Conservation (phyloP, 2,329 filamentous ascomycete species). For the Aureobasidium mangrovei region DNA sequence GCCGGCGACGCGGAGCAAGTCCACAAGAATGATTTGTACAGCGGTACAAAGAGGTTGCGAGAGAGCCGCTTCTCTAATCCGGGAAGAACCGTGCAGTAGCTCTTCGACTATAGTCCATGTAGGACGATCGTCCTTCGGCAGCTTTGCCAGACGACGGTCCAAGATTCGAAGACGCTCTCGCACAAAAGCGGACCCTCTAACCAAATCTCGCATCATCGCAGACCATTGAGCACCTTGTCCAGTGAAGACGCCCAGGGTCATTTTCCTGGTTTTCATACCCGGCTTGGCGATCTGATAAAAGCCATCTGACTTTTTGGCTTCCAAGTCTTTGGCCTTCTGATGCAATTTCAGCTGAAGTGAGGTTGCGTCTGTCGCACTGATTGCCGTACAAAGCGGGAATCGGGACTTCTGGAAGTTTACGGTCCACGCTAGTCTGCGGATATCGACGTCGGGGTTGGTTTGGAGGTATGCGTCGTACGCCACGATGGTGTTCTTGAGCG, state of each 20-base stretch:
- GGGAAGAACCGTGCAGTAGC: not conserved
- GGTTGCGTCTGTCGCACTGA: too few species aligned
- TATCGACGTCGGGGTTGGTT: too few species aligned
- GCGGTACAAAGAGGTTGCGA: conserved; percentile 48
- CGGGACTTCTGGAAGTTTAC: too few species aligned
- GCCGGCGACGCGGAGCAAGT: conserved; percentile 26
- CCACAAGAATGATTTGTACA: conserved; percentile 42
- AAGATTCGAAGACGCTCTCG: not conserved
- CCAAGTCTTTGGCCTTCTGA: too few species aligned
- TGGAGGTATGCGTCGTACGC: too few species aligned
- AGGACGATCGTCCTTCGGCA: not conserved
- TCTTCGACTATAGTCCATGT: not conserved
- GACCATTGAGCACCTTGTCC: conserved; percentile 30
- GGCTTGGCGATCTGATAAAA: not conserved
- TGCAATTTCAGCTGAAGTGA: too few species aligned
- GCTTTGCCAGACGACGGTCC: not conserved
- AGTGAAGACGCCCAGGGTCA: conserved; percentile 23
- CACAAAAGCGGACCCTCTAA: conserved; percentile 13
- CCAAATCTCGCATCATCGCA: conserved; percentile 22
- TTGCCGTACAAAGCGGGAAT: too few species aligned
- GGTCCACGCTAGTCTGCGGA: too few species aligned
- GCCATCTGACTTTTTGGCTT: not conserved
- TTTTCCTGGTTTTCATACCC: not conserved
- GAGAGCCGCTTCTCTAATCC: not conserved
- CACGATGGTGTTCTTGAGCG: too few species aligned